Evolutionary conservation across 768 basidiomycete genomes (phyloP), one percentile per base, ranked within the genome.

Genomic region (Strobilomyces confusus): DNA sequence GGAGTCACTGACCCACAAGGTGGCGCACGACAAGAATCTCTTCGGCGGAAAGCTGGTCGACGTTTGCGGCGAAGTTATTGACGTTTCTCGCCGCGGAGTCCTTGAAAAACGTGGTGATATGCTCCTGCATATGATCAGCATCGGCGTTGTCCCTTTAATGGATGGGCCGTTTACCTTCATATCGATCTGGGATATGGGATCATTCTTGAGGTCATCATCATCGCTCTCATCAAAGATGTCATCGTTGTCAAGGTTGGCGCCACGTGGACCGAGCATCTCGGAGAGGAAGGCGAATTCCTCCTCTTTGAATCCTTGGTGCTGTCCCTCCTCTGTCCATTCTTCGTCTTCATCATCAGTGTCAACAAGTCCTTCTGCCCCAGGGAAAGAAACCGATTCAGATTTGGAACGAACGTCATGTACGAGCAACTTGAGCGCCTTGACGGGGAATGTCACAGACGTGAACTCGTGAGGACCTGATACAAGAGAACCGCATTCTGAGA

Each of bases 251-350:
- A 87, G 82, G 23, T 84, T 80, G 62, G 82, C 76, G 9, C 84
- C 88, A 45, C 80, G 83, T 1, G 84, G 82, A 12, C 87, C 86
- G 45, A 93, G 78, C 76, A 92, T 78, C 44, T 93, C 89, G 6
- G 92, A 92, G 34, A 97, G 72, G 75, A 84, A 91, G 22, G 84
- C 82, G 58, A 90, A 83, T 61, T 92, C 88, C n/a, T 89, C 88
- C 46, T 83, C 75, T 62, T 83, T 87, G 61, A 78, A 71, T 9
- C 74, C 72, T 62, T 82, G 79, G 45, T 81, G 73, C 32, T 79
- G 81, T 51, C 90, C 93, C 64, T 94, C 93, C 61, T 97, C 94
- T 11, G 82, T 80, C 95, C 95, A 98, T n/a, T 92, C 91, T 32
- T 92, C 92, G 58, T 93, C 89, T 78, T 81, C 89, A 64, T 93